A percentile compares a stretch with the other conserved stretches of the same genome.
phyloP scores from a whole-genome alignment of 2,329 filamentous ascomycete genomes.

The Thelonectria blattea region DNA sequence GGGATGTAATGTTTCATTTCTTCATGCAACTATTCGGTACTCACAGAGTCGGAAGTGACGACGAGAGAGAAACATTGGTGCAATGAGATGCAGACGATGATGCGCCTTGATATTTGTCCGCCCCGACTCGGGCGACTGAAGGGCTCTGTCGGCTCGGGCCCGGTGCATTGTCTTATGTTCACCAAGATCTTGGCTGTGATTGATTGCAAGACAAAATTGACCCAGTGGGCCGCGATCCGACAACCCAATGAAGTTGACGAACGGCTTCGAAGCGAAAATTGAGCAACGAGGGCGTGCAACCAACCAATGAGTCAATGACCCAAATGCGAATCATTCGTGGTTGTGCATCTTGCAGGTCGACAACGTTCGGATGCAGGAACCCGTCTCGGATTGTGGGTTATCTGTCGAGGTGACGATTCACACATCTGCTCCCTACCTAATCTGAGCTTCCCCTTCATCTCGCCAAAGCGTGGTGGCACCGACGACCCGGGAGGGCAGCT shows the following conservation, averaged over 20 bases:
- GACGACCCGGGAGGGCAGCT: not conserved
- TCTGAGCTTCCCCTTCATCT: slow-evolving; percentile 10
- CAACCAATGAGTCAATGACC: not conserved
- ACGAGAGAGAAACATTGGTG: too few species aligned
- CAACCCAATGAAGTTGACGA: not conserved
- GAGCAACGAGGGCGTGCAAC: not conserved
- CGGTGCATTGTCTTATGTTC: too few species aligned
- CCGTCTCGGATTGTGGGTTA: not conserved
- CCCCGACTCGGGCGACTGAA: too few species aligned
- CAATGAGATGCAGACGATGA: too few species aligned
- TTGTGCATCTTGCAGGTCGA: not conserved
- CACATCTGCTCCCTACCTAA: slow-evolving; percentile 5
- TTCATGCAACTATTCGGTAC: not conserved
- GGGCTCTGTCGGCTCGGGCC: too few species aligned
- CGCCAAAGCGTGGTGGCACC: slow-evolving; percentile 1
- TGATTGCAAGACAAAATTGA: not conserved
- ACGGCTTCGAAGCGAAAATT: not conserved
- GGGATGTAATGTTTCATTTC: not conserved
- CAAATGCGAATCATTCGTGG: not conserved
- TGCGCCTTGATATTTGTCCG: too few species aligned
- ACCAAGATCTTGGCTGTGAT: not conserved
- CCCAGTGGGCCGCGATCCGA: not conserved
- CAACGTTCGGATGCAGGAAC: not conserved
- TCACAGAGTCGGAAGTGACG: too few species aligned
- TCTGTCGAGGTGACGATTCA: not conserved